Evolutionary conservation across 1,284 basidiomycete genomes (phyloP), one percentile per base, ranked within the genome.

Genomic region (Malassezia sympodialis): DNA sequence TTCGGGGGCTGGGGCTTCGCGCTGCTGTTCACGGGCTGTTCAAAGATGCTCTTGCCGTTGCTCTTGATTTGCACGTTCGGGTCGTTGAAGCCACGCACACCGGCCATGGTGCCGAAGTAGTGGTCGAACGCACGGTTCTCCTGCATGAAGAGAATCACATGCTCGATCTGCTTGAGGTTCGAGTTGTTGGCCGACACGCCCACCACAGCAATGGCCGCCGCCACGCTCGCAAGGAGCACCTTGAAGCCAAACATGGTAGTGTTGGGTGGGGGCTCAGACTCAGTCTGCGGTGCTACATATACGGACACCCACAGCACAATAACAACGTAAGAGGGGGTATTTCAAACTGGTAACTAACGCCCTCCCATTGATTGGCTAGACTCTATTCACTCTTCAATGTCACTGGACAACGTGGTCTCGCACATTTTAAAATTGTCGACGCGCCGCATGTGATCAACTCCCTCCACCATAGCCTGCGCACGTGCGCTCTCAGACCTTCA

Each of bases 51-150:
- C 43, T 55, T 61, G 39, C 48, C 55, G 19, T 64, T 62, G 50
- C 66, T 55, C n/a, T 53, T 55, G 41, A 69, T 59, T 27, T 57
- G 58, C 10, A 66, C 62, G 51, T 69, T 69, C 15, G 67, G 67
- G 40, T 69, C 67, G 19, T 48, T 53, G 56, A 69, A 69, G 28
- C 67, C 67, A 47, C 67, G 59, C 26, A 66, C 58, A 47, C 66
- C 67, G 11, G 57, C 49, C 49, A 66, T 59, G 21, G 67, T 61
- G 8, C 61, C 61, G 52, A 67, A 69, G 52, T 69, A 69, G 53
- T 68, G 66, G 45, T 69, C 67, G 34, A 68, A 69, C 23, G 67
- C 63, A 23, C 67, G 48, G 58, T 69, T 68, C 51, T 69, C 67
- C 47, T 69, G 67, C 67, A 69, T 69, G 50, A 61, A 61, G 26